Percentiles rank a stretch among this genome's conserved stretches.
Conservation (phyloP, 2,329 filamentous ascomycete species). For the Hymenoscyphus albidus region DNA sequence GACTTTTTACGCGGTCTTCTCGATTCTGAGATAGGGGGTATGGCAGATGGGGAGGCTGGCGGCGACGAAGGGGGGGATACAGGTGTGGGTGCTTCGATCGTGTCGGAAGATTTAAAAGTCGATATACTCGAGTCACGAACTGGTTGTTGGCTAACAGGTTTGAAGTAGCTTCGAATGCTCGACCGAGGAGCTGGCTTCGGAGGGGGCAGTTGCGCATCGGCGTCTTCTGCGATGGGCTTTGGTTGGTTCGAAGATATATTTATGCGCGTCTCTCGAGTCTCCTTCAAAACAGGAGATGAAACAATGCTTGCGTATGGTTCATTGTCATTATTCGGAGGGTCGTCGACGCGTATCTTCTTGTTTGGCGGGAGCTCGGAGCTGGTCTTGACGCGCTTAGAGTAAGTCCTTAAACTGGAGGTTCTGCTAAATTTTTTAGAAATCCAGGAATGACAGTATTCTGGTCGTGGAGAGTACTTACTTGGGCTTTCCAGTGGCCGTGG, state of each 20-base stretch:
- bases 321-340: background rate
- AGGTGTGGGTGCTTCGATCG: conserved; percentile 8
- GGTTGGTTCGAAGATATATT: background rate
- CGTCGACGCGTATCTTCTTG: conserved; percentile 21
- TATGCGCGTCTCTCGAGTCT: background rate
- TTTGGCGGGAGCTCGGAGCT: conserved; percentile 14
- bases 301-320: background rate
- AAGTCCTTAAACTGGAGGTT: conserved; percentile 23
- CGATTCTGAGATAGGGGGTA: background rate
- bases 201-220: background rate
- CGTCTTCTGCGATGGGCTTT: background rate
- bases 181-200: conserved; percentile 16
- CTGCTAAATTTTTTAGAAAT: conserved; percentile 15
- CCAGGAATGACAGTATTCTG: background rate
- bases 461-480: conserved; percentile 5
- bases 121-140: conserved; percentile 17
- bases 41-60: conserved; percentile 8
- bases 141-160: conserved; percentile 20
- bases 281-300: background rate
- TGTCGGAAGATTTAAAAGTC: conserved; percentile 12
- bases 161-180: conserved; percentile 31
- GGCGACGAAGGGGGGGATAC: conserved; percentile 18
- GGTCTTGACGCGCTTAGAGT: conserved; percentile 26
- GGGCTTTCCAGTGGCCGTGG: background rate
- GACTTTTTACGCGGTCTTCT: conserved; percentile 14